Evolutionary conservation across 495 filamentous ascomycete species (phyloP).

Genomic region (Lasiosphaeria miniovina): DNA sequence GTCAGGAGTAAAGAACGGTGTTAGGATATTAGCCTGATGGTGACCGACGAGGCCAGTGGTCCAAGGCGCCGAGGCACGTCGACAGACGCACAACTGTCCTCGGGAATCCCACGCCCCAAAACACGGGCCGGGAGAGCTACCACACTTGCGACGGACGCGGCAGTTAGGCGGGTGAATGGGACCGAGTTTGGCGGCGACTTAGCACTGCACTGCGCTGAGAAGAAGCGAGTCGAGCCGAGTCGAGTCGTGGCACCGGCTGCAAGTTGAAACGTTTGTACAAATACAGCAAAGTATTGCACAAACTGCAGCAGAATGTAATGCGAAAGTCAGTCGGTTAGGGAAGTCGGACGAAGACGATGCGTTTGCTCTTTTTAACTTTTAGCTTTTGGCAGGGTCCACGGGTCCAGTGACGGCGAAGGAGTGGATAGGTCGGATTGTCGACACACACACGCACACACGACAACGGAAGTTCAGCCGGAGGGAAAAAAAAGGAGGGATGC

Average conservation of each 20-base stretch:
- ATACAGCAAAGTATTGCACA: constrained; percentile 2
- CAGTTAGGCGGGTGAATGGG: constrained; percentile 21
- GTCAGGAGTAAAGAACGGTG: constrained; percentile 18
- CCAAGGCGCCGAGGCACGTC: background rate
- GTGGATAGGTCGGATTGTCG: too few species aligned
- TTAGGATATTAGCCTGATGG: constrained; percentile 27
- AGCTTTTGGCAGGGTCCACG: too few species aligned
- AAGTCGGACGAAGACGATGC: too few species aligned
- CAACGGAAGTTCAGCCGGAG: too few species aligned
- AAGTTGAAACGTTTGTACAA: background rate
- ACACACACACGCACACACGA: too few species aligned
- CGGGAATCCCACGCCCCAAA: constrained; percentile 2
- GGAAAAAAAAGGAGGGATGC: too few species aligned
- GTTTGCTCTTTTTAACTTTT: too few species aligned
- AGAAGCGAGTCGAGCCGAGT: background rate
- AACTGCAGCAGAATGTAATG: background rate
- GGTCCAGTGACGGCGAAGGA: too few species aligned
- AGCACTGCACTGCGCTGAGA: constrained; percentile 3
- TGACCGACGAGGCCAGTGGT: constrained; percentile 1
- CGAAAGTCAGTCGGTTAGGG: background rate
- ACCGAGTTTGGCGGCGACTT: constrained; percentile 14
- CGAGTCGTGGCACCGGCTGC: background rate
- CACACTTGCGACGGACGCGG: constrained; percentile 15
- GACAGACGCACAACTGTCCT: constrained; percentile 5
- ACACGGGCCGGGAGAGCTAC: constrained; percentile 11